These are phyloP conservation scores for Alternaria sp. DNA, from an alignment of 2,329 filamentous ascomycete species.

Conservation along the genomic window DNA sequence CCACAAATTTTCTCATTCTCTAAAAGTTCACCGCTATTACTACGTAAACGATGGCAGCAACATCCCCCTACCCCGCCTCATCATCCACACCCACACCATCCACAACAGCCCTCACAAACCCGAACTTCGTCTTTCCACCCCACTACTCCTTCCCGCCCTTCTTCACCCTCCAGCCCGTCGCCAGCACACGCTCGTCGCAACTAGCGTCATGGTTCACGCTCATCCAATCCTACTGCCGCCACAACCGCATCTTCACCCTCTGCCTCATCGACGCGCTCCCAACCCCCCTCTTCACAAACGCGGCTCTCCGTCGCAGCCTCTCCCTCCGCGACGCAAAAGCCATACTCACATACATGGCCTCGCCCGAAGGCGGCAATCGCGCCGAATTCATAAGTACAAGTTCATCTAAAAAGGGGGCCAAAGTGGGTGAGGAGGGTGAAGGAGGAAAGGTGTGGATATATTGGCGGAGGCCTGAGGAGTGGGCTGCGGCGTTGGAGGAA, in stretches of 20 bases:
- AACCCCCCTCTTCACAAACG: constrained; percentile 66
- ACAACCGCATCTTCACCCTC: constrained; percentile 79
- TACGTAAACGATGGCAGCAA: constrained; percentile 23
- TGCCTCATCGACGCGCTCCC: constrained; percentile 66
- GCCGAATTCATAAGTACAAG: constrained; percentile 68
- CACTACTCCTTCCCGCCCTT: constrained; percentile 81
- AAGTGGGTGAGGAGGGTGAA: constrained; percentile 41
- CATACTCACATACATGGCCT: constrained; percentile 66
- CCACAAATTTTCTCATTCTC: background rate
- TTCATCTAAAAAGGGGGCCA: constrained; percentile 23
- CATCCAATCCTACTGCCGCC: constrained; percentile 82
- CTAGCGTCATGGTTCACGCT: constrained; percentile 86
- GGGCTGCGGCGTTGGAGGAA: constrained; percentile 78
- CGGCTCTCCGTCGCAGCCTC: constrained; percentile 55
- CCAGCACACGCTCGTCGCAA: constrained; percentile 76
- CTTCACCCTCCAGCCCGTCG: constrained; percentile 82
- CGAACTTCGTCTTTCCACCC: constrained; percentile 54
- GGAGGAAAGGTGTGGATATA: constrained; percentile 70
- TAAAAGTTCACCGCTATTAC: no score
- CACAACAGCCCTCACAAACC: constrained; percentile 16
- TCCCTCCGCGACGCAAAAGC: constrained; percentile 61
- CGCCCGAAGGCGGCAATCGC: constrained; percentile 60
- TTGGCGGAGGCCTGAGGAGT: constrained; percentile 89
- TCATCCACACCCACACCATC: constrained; percentile 19
- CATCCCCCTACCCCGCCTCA: constrained; percentile 19